Conservation (phyloP, 345 rosid species). For the Cardamine chenopodiifolia region DNA sequence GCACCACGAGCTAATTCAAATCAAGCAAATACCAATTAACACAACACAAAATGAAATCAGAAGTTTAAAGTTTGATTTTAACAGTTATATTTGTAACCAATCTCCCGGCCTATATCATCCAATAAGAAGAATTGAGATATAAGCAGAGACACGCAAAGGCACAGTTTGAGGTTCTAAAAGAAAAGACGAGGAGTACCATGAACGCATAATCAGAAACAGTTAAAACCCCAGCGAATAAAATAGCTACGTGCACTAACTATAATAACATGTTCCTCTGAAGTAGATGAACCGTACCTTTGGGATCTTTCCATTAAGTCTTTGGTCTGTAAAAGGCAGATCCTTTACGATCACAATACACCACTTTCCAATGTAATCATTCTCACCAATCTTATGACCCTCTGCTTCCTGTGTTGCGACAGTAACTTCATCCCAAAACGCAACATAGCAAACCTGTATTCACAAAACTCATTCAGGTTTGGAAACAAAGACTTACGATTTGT, state of each 20-base stretch:
- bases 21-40: neutral
- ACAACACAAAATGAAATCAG: neutral
- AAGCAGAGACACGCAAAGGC: neutral
- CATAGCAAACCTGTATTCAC: constrained; percentile 83
- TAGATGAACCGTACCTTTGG: constrained; percentile 68
- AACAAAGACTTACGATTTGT: neutral
- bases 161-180: neutral
- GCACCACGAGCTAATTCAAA: neutral
- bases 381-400: constrained; percentile 60
- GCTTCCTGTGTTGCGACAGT: constrained; percentile 72
- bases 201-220: neutral
- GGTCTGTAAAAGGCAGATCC: constrained; percentile 86
- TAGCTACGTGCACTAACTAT: neutral
- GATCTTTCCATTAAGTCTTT: constrained; percentile 94
- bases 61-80: neutral
- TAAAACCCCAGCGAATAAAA: neutral
- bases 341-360: constrained; percentile 83
- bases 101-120: neutral
- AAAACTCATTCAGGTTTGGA: constrained; percentile 24
- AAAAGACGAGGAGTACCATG: neutral
- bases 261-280: neutral
- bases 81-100: too few relatives aligned
- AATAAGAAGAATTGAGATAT: neutral
- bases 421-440: constrained; percentile 93
- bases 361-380: constrained; percentile 65